These are phyloP conservation scores for Ganoderma multipileum DNA, from an alignment of 1,284 basidiomycete genomes.

Conservation along the genomic window DNA sequence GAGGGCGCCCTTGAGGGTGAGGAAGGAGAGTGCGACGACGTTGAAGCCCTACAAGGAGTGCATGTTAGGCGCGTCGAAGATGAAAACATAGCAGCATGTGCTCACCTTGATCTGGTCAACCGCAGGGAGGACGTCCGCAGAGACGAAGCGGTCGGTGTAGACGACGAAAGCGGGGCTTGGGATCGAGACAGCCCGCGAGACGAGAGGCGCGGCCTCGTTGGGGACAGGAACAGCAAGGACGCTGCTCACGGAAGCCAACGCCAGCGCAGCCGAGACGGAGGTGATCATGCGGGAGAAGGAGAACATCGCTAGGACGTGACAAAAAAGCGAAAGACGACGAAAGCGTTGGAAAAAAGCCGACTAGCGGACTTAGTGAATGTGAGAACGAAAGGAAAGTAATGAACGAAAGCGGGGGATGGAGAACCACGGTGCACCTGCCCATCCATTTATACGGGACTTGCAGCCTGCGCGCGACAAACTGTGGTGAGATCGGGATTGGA, in stretches of 20 bases:
- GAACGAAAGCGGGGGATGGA: constrained; percentile 2
- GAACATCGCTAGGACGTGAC: constrained; percentile 27
- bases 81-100: not conserved
- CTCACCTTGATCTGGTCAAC: constrained; percentile 18
- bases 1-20: constrained; percentile 20
- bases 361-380: constrained; percentile 27
- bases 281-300: constrained; percentile 29
- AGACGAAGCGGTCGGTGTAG: constrained; percentile 26
- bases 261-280: constrained; percentile 29
- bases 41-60: constrained; percentile 19
- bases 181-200: constrained; percentile 12
- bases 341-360: constrained; percentile 19
- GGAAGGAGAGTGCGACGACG: constrained; percentile 29
- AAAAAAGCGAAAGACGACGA: constrained; percentile 15
- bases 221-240: constrained; percentile 22
- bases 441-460: not conserved
- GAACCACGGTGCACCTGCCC: not conserved
- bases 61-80: not conserved
- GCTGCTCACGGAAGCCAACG: constrained; percentile 27
- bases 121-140: constrained; percentile 24
- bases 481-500: not conserved
- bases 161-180: constrained; percentile 29
- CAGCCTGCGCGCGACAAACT: not conserved
- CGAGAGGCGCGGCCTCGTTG: constrained; percentile 12
- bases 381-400: constrained; percentile 18